Evolutionary conservation across 2,329 filamentous ascomycete genomes (phyloP).

Genomic region (Fusarium aywerte): DNA sequence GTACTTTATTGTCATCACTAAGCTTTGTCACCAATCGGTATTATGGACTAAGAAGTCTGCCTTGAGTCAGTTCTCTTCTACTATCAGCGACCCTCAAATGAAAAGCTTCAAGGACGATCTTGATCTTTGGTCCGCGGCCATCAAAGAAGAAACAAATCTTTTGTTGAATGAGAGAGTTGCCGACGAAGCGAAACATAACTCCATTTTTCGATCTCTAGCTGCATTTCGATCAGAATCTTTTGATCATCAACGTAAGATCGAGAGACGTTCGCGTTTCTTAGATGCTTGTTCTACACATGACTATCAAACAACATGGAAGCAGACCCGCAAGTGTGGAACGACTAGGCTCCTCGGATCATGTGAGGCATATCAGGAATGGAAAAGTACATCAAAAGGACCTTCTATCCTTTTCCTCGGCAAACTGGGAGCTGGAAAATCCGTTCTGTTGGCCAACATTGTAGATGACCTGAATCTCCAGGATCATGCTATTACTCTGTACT

Average conservation of each 20-base stretch:
- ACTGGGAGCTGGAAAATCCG: slow-evolving; percentile 58
- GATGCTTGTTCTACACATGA: slow-evolving; percentile 56
- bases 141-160: slow-evolving; percentile 48
- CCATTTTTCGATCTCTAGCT: slow-evolving; percentile 32
- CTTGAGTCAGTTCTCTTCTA: slow-evolving; percentile 47
- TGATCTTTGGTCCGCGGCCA: slow-evolving; percentile 49
- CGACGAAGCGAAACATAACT: slow-evolving; percentile 35
- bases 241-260: slow-evolving; percentile 11
- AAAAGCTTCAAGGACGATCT: slow-evolving; percentile 50
- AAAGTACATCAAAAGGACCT: not conserved
- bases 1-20: slow-evolving; percentile 56
- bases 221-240: not conserved
- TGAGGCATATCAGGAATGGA: slow-evolving; percentile 37
- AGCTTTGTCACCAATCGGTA: slow-evolving; percentile 52
- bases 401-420: slow-evolving; percentile 54
- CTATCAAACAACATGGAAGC: slow-evolving; percentile 55
- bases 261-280: slow-evolving; percentile 45
- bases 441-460: slow-evolving; percentile 57
- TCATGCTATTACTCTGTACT: slow-evolving; percentile 30
- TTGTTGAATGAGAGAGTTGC: slow-evolving; percentile 43
- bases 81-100: slow-evolving; percentile 49
- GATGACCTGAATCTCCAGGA: slow-evolving; percentile 49
- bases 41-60: slow-evolving; percentile 49
- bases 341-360: slow-evolving; percentile 35
- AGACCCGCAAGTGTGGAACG: slow-evolving; percentile 54